A percentile compares a stretch with the other conserved stretches of the same genome.
Evolutionary conservation across 2,329 filamentous ascomycete species (phyloP).

Genomic region (Chrysoporthe deuterocubensis): DNA sequence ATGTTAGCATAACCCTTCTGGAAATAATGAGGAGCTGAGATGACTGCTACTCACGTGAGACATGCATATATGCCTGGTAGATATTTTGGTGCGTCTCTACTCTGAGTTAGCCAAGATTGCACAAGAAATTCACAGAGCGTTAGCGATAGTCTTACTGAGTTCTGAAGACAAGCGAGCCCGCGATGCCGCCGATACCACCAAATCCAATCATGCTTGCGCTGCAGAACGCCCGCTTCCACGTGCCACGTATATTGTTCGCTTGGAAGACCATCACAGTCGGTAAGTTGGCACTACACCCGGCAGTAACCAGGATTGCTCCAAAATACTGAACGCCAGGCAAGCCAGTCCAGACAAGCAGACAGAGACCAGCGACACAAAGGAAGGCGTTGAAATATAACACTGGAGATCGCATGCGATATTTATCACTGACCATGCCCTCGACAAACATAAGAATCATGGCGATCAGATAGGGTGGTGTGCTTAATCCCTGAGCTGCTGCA

Average conservation of each 20-base stretch:
- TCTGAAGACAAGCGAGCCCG: constrained; percentile 72
- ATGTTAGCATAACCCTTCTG: neutral
- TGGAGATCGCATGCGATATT: constrained; percentile 67
- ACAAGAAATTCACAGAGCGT: neutral
- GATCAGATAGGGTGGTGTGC: constrained; percentile 70
- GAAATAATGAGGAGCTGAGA: no score
- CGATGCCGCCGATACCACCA: constrained; percentile 79
- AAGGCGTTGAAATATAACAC: constrained; percentile 69
- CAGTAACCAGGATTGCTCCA: constrained; percentile 74
- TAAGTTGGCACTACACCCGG: constrained; percentile 77
- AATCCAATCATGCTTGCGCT: constrained; percentile 76
- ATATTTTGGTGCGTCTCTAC: constrained; percentile 1
- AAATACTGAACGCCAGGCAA: constrained; percentile 67
- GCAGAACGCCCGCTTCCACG: constrained; percentile 85
- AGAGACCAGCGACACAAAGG: constrained; percentile 69
- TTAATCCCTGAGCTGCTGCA: constrained; percentile 69
- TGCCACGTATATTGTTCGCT: constrained; percentile 84
- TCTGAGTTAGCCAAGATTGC: neutral
- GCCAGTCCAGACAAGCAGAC: constrained; percentile 71
- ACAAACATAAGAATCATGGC: constrained; percentile 65
- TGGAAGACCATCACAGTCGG: constrained; percentile 78
- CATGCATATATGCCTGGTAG: neutral
- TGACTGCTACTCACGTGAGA: neutral
- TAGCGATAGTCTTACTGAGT: neutral
- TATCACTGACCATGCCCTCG: constrained; percentile 68